Base-by-base conservation (phyloP, 2,329 filamentous ascomycete species). In the Neoarthrinium moseri region DNA sequence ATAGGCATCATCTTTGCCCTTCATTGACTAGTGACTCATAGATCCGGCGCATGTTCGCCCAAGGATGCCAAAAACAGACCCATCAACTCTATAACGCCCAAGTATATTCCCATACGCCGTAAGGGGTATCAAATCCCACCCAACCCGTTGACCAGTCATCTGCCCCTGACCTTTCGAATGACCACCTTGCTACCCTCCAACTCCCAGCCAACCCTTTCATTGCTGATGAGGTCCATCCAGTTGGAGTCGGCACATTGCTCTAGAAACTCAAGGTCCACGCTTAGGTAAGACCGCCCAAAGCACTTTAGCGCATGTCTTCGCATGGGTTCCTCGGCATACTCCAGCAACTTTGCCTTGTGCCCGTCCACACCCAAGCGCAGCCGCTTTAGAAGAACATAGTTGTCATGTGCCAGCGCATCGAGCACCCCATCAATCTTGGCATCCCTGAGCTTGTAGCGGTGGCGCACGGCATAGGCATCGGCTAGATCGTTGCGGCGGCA, bases 141-240 rank as follows among this genome's bases (percentile, higher is more conserved):
- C 24, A 4, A 6, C 13, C 35, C 35, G 35, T 26, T 23, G 20
- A 38, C 23, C 2, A 26, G 21, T 45, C 56, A 71, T 55, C 65
- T 67, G 37, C 64, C 68, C 59, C 69, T 74, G 15, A 76, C 66
- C 59, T 69, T 78, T 45, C 87, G 80, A 61, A 97, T 92, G n/a
- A 91, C 73, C 24, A 96, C 84, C 58, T 72, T 86, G 34, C 78
- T 75, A 4, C 80, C 84, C 32, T 89, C 84, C 57, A 89, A 71
- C 59, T 91, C 81, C 94, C 94, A 99, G 0, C 91, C 91, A 2
- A 97, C 86, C 3, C 83, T 83, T 59, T 89, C 83, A 53, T 80
- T 73, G 26, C 79, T 75, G 47, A 69, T 77, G 59, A 97, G 68
- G 41, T 82, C 80, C 10, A 81, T 74, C 91, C 92, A 99, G n/a